Conservation (phyloP, 2,329 filamentous ascomycete species). For the Paracamarosporium sp. region DNA sequence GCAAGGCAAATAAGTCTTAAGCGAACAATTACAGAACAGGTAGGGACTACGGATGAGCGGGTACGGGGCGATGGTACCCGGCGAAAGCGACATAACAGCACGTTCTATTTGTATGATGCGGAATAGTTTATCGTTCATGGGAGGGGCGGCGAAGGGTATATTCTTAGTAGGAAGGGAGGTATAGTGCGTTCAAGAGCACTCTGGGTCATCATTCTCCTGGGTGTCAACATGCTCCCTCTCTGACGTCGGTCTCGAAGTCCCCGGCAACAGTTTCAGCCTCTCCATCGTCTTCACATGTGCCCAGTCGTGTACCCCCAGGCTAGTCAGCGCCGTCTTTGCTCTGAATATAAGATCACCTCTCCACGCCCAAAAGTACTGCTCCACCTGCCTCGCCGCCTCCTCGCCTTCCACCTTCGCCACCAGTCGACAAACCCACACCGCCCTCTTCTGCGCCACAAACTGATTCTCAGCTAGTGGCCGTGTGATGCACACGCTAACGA, state of each 20-base stretch:
- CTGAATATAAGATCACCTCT: slow-evolving; percentile 36
- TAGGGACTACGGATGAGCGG: too few species aligned
- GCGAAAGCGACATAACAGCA: too few species aligned
- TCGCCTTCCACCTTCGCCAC: slow-evolving; percentile 38
- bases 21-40: too few species aligned
- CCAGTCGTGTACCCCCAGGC: slow-evolving; percentile 26
- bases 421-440: slow-evolving; percentile 38
- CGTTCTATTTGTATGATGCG: too few species aligned
- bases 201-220: neutral
- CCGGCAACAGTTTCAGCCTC: slow-evolving; percentile 31
- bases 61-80: too few species aligned
- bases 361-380: slow-evolving; percentile 34
- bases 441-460: slow-evolving; percentile 35
- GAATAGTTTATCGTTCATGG: too few species aligned
- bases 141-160: too few species aligned
- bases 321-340: slow-evolving; percentile 25
- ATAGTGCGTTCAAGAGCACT: too few species aligned
- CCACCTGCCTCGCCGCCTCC: slow-evolving; percentile 32
- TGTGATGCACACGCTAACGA: slow-evolving; percentile 31
- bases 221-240: neutral
- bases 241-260: neutral
- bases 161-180: too few species aligned
- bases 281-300: slow-evolving; percentile 39
- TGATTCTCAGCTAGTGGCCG: slow-evolving; percentile 33
- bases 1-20: too few species aligned